phyloP scores from a whole-genome alignment of 2,329 filamentous ascomycete species.

The Colletotrichum somersetense region DNA sequence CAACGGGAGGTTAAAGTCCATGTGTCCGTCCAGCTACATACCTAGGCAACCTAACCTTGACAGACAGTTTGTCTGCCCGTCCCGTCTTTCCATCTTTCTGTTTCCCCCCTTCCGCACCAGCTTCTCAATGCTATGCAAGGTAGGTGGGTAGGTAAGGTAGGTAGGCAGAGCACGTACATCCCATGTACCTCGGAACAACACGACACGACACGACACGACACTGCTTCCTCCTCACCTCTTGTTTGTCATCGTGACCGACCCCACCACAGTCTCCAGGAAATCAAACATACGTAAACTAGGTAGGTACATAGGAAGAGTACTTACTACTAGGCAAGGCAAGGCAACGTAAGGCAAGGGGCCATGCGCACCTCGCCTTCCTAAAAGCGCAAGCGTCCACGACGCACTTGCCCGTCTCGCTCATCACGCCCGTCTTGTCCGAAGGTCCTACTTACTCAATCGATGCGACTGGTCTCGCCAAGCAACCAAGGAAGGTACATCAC shows the following conservation, averaged over 20 bases:
- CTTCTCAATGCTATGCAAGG: conserved; percentile 25
- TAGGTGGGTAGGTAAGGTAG: no score
- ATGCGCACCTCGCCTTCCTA: conserved; percentile 25
- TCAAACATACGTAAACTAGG: neutral
- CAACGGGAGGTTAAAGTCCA: neutral
- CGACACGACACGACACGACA: no score
- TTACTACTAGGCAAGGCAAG: neutral
- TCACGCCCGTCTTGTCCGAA: conserved; percentile 8
- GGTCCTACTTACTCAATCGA: conserved; percentile 27
- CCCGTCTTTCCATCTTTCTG: neutral
- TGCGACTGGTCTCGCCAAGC: conserved; percentile 27
- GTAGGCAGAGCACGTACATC: neutral
- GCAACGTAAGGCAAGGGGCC: neutral
- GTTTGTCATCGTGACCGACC: neutral
- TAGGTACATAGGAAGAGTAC: no score
- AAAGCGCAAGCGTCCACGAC: conserved; percentile 34
- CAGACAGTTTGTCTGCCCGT: neutral
- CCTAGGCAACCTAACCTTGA: neutral
- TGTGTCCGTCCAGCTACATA: neutral
- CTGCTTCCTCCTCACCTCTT: neutral
- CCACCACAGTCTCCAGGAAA: neutral
- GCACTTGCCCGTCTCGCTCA: conserved; percentile 31
- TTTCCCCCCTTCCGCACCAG: neutral
- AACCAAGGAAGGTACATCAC: neutral
- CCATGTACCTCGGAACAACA: neutral